phyloP scores from a whole-genome alignment of 805 yeast species.

The Sugiyamaella qingdaonensis region DNA sequence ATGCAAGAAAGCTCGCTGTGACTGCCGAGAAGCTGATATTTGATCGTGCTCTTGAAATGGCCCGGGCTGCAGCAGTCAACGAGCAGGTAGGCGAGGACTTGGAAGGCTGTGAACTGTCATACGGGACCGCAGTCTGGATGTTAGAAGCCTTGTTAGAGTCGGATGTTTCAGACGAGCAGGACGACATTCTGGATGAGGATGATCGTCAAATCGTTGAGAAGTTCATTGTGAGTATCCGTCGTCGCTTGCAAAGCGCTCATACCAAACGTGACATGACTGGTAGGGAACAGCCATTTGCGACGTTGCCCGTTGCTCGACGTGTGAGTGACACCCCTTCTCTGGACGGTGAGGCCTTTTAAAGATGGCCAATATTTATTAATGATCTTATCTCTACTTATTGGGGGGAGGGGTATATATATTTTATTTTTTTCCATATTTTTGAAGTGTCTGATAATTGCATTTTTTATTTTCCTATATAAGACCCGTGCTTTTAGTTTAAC shows the following conservation, averaged over 20 bases:
- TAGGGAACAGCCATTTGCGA: not conserved
- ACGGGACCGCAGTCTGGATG: constrained; percentile 95
- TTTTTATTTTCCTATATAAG: too few relatives aligned
- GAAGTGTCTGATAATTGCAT: not conserved
- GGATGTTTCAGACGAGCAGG: constrained; percentile 33
- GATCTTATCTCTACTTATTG: not conserved
- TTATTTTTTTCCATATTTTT: not conserved
- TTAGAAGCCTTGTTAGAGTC: constrained; percentile 73
- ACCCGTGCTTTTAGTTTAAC: too few relatives aligned
- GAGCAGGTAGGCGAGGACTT: constrained; percentile 74
- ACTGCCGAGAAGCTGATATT: constrained; percentile 83
- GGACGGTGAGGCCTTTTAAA: not conserved
- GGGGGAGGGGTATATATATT: not conserved
- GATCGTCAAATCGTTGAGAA: constrained; percentile 74
- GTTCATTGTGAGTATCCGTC: constrained; percentile 78
- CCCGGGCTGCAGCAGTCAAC: constrained; percentile 84
- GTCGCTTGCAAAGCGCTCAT: constrained; percentile 46
- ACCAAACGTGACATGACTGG: not conserved
- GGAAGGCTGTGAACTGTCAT: constrained; percentile 77
- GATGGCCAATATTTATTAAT: not conserved
- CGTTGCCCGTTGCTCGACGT: not conserved
- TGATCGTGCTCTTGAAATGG: constrained; percentile 90
- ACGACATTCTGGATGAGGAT: constrained; percentile 54
- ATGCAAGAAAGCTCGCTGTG: constrained; percentile 10
- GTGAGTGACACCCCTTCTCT: not conserved